A percentile compares a stretch with the other conserved stretches of the same genome.
Conservation (phyloP, 345 rosid species). For the Aurinia saxatilis region DNA sequence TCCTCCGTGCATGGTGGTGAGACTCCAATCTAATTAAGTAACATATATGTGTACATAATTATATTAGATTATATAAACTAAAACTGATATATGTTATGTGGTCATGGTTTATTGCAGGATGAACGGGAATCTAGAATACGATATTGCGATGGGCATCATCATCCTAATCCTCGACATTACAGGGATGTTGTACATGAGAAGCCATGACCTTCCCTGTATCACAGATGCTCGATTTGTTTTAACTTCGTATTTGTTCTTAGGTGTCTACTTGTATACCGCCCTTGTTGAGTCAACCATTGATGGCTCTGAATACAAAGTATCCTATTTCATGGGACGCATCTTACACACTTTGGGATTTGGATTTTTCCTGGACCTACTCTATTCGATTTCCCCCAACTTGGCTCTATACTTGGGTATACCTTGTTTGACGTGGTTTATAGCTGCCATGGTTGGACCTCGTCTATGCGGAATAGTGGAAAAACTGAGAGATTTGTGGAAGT, state of each 20-base stretch:
- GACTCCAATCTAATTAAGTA: not conserved
- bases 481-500: not conserved
- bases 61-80: not conserved
- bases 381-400: not conserved
- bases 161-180: no score
- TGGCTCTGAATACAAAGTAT: no score
- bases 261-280: no score
- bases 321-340: not conserved
- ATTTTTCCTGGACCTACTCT: not conserved
- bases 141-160: no score
- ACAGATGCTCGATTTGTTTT: not conserved
- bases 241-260: not conserved
- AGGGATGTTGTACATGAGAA: not conserved
- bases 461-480: no score
- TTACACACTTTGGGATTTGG: not conserved
- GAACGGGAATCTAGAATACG: no score
- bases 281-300: no score
- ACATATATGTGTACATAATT: not conserved
- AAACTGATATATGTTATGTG: no score
- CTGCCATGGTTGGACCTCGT: not conserved
- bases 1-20: not conserved
- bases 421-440: not conserved
- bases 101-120: not conserved
- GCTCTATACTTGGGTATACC: not conserved
- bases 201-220: not conserved